A percentile compares a stretch with the other conserved stretches of the same genome.
These are phyloP conservation scores for Nitzschia sp. DNA, from an alignment of 108 stramenopile genomes.

Conservation along the genomic window DNA sequence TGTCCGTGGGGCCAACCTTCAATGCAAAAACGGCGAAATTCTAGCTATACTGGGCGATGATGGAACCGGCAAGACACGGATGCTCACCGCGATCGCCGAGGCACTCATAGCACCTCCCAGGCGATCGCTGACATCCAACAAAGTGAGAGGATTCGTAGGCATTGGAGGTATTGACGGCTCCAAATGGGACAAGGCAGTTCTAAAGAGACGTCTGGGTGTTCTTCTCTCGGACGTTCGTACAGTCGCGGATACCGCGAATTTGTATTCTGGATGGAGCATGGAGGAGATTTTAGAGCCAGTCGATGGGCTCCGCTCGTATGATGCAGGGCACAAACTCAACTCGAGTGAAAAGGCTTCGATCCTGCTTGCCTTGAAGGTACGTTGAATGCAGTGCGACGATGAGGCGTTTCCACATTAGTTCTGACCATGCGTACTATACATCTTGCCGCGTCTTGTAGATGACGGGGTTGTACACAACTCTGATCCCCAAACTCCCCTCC, in stretches of 20 bases:
- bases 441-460: conserved; percentile 39
- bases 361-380: conserved; percentile 65
- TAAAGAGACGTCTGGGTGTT: conserved; percentile 72
- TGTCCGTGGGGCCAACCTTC: conserved; percentile 74
- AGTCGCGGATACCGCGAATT: conserved; percentile 60
- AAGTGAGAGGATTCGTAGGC: conserved; percentile 65
- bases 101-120: conserved; percentile 63
- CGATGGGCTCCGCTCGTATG: conserved; percentile 20
- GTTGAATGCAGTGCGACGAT: too few species aligned
- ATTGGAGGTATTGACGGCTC: conserved; percentile 69
- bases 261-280: conserved; percentile 67
- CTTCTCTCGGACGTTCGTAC: conserved; percentile 77
- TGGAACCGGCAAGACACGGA: conserved; percentile 73
- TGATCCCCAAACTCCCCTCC: conserved; percentile 67
- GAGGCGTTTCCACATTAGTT: neutral
- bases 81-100: conserved; percentile 83
- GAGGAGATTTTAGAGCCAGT: conserved; percentile 87
- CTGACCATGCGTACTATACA: neutral
- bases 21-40: conserved; percentile 75
- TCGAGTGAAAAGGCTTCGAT: conserved; percentile 63
- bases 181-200: conserved; percentile 74
- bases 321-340: conserved; percentile 19
- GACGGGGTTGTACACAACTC: conserved; percentile 66
- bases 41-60: conserved; percentile 75
- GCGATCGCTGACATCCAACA: conserved; percentile 59